Evolutionary conservation across 2,329 filamentous ascomycete species (phyloP).

Genomic region (Colletotrichum navitas): DNA sequence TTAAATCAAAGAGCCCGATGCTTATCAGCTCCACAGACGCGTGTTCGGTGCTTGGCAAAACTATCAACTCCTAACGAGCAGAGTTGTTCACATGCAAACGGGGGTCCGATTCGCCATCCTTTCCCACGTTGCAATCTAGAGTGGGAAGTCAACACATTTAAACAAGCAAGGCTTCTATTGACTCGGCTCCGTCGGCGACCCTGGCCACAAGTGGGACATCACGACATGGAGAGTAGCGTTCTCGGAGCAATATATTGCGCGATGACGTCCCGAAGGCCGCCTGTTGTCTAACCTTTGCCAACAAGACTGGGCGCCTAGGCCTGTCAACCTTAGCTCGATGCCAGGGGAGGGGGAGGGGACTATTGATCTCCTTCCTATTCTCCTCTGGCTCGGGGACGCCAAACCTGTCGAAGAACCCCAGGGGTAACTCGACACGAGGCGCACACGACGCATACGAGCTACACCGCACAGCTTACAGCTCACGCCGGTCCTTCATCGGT

Average conservation of each 20-base stretch:
- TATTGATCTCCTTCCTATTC: slow-evolving; percentile 34
- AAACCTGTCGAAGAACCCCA: slow-evolving; percentile 3
- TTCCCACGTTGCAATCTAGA: background rate
- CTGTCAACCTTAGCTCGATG: background rate
- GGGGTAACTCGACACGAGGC: background rate
- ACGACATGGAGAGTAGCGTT: background rate
- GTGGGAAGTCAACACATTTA: background rate
- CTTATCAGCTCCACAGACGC: background rate
- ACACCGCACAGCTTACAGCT: background rate
- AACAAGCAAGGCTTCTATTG: background rate
- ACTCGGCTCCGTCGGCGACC: rapidly evolving
- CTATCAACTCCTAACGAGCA: background rate
- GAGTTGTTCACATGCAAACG: slow-evolving; percentile 21
- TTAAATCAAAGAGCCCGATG: background rate
- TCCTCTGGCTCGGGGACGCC: slow-evolving; percentile 2
- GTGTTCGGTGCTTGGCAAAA: background rate
- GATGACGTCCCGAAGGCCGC: background rate
- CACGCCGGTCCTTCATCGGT: background rate
- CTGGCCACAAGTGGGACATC: background rate
- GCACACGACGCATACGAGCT: background rate
- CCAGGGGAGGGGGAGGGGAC: background rate
- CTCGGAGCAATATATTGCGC: slow-evolving; percentile 6
- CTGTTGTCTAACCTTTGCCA: background rate
- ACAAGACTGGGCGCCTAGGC: background rate
- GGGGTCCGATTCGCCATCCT: background rate